These are phyloP conservation scores for Hanseniaspora opuntiae DNA, from an alignment of 805 yeast species.

Conservation along the genomic window DNA sequence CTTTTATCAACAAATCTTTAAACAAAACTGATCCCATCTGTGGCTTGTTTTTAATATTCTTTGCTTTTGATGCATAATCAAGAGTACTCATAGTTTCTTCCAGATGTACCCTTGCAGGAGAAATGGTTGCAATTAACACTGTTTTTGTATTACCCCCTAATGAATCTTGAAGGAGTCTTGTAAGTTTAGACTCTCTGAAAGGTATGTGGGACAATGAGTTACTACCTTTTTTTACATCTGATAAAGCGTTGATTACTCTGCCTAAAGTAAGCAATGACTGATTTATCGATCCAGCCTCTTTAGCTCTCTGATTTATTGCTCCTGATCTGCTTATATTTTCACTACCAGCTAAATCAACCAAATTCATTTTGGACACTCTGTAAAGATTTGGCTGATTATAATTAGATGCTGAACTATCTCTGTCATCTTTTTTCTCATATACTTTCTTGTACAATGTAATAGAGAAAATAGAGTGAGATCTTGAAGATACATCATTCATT, in stretches of 20 bases:
- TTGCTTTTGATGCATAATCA: constrained; percentile 79
- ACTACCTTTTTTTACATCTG: constrained; percentile 34
- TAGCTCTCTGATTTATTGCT: constrained; percentile 70
- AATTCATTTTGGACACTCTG: constrained; percentile 57
- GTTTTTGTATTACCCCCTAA: constrained; percentile 84
- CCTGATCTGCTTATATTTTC: constrained; percentile 84
- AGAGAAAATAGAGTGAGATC: constrained; percentile 69
- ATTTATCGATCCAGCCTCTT: constrained; percentile 88
- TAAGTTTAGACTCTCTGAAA: constrained; percentile 68
- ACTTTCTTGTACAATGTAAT: constrained; percentile 39
- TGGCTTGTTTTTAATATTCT: constrained; percentile 60
- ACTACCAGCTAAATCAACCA: constrained; percentile 91
- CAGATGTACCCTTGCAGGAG: constrained; percentile 64
- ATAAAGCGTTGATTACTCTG: constrained; percentile 66
- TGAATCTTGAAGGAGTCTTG: constrained; percentile 62
- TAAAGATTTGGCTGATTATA: constrained; percentile 32
- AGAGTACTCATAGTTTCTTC: constrained; percentile 77
- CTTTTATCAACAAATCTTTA: constrained; percentile 35
- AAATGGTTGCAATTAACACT: constrained; percentile 71
- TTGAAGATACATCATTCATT: constrained; percentile 57
- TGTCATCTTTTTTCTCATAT: constrained; percentile 5
- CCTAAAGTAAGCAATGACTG: constrained; percentile 80
- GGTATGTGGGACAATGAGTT: constrained; percentile 48
- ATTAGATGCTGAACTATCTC: constrained; percentile 11
- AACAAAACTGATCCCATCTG: constrained; percentile 52